These are phyloP conservation scores for Lachancea cidri DNA, from an alignment of 805 yeast species.

Conservation along the genomic window DNA sequence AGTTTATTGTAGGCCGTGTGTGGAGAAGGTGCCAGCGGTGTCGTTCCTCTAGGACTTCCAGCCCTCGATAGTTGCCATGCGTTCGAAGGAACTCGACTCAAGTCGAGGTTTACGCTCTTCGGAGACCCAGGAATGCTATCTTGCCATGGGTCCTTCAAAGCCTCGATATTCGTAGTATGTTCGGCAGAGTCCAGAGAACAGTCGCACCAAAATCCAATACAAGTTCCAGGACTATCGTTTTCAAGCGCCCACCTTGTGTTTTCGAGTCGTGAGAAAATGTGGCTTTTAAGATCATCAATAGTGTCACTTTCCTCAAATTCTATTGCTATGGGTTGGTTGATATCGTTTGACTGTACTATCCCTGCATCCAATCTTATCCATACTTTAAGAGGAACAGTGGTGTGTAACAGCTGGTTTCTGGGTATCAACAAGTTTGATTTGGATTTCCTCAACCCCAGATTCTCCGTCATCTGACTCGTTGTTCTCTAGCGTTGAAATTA, in stretches of 20 bases:
- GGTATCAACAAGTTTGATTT: neutral
- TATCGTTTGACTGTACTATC: slow-evolving; percentile 3
- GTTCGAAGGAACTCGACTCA: neutral
- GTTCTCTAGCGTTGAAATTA: neutral
- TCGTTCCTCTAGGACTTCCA: slow-evolving; percentile 5
- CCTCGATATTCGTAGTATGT: neutral
- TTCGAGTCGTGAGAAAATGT: slow-evolving; percentile 49
- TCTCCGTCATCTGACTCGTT: neutral
- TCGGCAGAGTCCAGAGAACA: slow-evolving; percentile 1
- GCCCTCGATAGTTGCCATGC: slow-evolving; percentile 4
- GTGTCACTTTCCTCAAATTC: slow-evolving; percentile 56
- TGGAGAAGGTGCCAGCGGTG: slow-evolving; percentile 1
- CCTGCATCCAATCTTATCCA: slow-evolving; percentile 7
- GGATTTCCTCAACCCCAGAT: neutral
- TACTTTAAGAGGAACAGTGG: slow-evolving; percentile 1
- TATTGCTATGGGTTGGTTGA: slow-evolving; percentile 58
- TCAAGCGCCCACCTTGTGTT: slow-evolving; percentile 57
- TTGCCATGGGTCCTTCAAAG: neutral
- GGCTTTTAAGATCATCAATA: slow-evolving; percentile 74
- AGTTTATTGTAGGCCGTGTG: neutral
- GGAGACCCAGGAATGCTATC: slow-evolving; percentile 1
- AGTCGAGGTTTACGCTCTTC: neutral
- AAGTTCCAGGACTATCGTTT: slow-evolving; percentile 59
- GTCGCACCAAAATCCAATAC: slow-evolving; percentile 41
- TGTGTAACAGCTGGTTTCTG: neutral